phyloP scores from a whole-genome alignment of 768 basidiomycete genomes.

The Termitomyces sp. region DNA sequence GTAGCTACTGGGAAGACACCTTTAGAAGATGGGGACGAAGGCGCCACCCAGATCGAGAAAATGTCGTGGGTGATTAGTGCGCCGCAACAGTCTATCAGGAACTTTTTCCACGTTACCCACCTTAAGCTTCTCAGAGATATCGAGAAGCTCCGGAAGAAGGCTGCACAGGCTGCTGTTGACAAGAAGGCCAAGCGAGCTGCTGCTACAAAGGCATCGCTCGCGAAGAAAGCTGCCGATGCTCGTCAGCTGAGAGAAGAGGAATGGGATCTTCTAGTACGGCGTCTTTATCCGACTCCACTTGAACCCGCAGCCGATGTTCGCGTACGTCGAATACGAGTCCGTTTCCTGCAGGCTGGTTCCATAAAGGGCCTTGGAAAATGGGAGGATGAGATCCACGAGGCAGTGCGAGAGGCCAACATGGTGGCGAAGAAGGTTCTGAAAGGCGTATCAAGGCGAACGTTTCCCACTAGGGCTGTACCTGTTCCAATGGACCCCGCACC shows the following conservation, averaged over 20 bases:
- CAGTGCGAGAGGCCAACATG: conserved; percentile 53
- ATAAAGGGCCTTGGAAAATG: conserved; percentile 50
- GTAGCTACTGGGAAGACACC: conserved; percentile 39
- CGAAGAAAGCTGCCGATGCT: conserved; percentile 63
- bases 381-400: conserved; percentile 57
- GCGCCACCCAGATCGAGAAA: conserved; percentile 35
- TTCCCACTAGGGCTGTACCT: conserved; percentile 14
- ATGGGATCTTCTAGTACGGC: conserved; percentile 58
- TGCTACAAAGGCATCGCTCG: conserved; percentile 50
- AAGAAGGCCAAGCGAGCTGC: conserved; percentile 32
- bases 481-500: conserved; percentile 23
- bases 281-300: conserved; percentile 52
- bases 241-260: conserved; percentile 55
- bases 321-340: conserved; percentile 49
- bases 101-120: conserved; percentile 40
- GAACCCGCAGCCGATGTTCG: conserved; percentile 45
- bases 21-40: conserved; percentile 42
- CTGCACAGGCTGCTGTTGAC: conserved; percentile 27
- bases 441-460: conserved; percentile 21
- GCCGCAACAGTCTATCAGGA: conserved; percentile 43
- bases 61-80: conserved; percentile 55
- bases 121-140: conserved; percentile 37
- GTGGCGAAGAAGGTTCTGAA: conserved; percentile 43
- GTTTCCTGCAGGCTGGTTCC: conserved; percentile 58
- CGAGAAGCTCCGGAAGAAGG: conserved; percentile 36